phyloP scores from a whole-genome alignment of 306 rosid genomes.

The Arachis hypogaea region DNA sequence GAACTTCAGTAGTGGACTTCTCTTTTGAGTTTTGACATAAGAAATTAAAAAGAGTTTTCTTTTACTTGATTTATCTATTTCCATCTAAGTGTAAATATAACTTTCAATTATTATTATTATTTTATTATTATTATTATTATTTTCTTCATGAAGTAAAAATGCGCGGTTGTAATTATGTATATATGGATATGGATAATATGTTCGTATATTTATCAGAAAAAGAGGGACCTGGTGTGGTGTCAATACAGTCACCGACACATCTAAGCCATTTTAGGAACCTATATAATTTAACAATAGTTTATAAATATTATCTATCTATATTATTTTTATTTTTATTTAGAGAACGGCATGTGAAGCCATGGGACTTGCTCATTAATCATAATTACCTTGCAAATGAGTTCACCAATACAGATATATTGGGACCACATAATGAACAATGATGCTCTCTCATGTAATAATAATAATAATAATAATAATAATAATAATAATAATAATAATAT shows the following conservation, averaged over 20 bases:
- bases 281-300: constrained; percentile 11
- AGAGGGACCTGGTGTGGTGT: background rate
- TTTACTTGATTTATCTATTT: background rate
- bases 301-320: background rate
- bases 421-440: constrained; percentile 49
- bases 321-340: background rate
- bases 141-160: background rate
- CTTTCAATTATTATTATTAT: too few species aligned
- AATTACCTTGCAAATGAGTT: constrained; percentile 47
- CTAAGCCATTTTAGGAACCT: background rate
- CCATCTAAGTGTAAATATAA: too few species aligned
- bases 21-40: background rate
- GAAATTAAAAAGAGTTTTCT: background rate
- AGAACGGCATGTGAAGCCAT: constrained; percentile 52
- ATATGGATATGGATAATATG: background rate
- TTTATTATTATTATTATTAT: too few species aligned
- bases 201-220: constrained; percentile 11
- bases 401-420: constrained; percentile 42
- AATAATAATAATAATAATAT: too few species aligned
- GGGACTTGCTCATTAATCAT: constrained; percentile 48
- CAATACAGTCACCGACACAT: constrained; percentile 29
- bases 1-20: background rate
- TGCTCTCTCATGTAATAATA: constrained; percentile 11
- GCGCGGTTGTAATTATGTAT: background rate
- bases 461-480: too few species aligned